Evolutionary conservation across 176 grass and related monocot species (phyloP).

Genomic region (Avena sativa): DNA sequence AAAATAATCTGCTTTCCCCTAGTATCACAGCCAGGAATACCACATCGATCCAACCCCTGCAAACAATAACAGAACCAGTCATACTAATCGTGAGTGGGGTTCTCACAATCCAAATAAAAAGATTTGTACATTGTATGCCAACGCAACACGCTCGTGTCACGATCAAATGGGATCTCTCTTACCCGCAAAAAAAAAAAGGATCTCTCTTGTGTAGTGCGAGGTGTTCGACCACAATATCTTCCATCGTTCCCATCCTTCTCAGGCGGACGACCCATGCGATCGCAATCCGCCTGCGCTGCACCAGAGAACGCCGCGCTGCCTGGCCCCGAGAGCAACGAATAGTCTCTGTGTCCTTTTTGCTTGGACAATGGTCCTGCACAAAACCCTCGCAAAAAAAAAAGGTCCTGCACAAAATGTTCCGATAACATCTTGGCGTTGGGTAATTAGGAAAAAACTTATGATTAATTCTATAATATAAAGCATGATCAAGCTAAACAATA

Average conservation of each 20-base stretch:
- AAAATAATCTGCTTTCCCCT: not conserved
- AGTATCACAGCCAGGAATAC: slow-evolving; percentile 23
- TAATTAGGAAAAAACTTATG: too few relatives aligned
- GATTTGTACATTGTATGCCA: not conserved
- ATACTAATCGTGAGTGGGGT: not conserved
- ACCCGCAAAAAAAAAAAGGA: not conserved
- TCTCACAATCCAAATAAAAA: not conserved
- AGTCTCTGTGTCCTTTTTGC: not conserved
- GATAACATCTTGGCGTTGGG: too few relatives aligned
- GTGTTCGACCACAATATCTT: not conserved
- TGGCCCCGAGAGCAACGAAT: slow-evolving; percentile 24
- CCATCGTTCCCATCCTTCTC: slow-evolving; percentile 1
- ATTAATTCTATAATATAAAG: too few relatives aligned
- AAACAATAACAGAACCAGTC: not conserved
- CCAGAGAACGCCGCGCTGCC: slow-evolving; percentile 3
- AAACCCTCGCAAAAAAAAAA: not conserved
- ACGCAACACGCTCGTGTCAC: slow-evolving; percentile 8
- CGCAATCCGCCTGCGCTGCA: slow-evolving; percentile 27
- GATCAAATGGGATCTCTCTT: not conserved
- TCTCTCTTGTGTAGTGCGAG: slow-evolving; percentile 33
- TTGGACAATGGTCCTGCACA: not conserved
- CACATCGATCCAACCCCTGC: not conserved
- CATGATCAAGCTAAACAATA: too few relatives aligned
- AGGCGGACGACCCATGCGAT: slow-evolving; percentile 29
- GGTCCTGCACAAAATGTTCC: not conserved